These are phyloP conservation scores for Priceomyces castillae DNA, from an alignment of 805 yeast genomes.

Conservation along the genomic window DNA sequence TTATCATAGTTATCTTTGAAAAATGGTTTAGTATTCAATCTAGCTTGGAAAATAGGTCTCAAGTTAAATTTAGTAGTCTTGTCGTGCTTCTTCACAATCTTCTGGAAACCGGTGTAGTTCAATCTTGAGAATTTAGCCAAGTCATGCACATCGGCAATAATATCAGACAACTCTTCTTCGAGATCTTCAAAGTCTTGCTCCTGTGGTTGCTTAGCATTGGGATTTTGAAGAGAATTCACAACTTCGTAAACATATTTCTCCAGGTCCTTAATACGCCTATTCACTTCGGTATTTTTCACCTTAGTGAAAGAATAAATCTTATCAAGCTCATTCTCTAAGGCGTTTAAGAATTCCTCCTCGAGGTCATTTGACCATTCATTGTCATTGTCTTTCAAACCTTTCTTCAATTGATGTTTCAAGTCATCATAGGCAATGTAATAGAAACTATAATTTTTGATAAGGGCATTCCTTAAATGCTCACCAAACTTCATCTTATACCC, in stretches of 20 bases:
- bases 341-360: slow-evolving; percentile 78
- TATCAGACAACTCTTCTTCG: slow-evolving; percentile 53
- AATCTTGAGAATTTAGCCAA: slow-evolving; percentile 89
- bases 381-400: slow-evolving; percentile 57
- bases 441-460: slow-evolving; percentile 85
- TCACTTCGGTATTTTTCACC: slow-evolving; percentile 81
- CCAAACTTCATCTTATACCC: slow-evolving; percentile 79
- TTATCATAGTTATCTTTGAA: slow-evolving; percentile 92
- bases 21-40: slow-evolving; percentile 91
- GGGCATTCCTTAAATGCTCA: slow-evolving; percentile 83
- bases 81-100: slow-evolving; percentile 95
- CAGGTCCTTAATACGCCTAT: slow-evolving; percentile 78
- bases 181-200: slow-evolving; percentile 44
- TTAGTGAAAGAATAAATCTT: slow-evolving; percentile 90
- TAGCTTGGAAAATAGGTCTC: slow-evolving; percentile 89
- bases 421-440: slow-evolving; percentile 93
- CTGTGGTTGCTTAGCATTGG: slow-evolving; percentile 29
- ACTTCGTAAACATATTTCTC: slow-evolving; percentile 70
- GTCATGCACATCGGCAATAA: slow-evolving; percentile 96
- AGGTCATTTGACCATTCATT: slow-evolving; percentile 68
- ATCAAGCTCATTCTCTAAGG: slow-evolving; percentile 80
- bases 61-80: slow-evolving; percentile 70
- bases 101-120: slow-evolving; percentile 96
- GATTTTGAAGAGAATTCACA: slow-evolving; percentile 46
- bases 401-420: slow-evolving; percentile 75